A percentile compares a stretch with the other conserved stretches of the same genome.
phyloP scores from a whole-genome alignment of 2,329 filamentous ascomycete genomes.

The Xylariales sp. region DNA sequence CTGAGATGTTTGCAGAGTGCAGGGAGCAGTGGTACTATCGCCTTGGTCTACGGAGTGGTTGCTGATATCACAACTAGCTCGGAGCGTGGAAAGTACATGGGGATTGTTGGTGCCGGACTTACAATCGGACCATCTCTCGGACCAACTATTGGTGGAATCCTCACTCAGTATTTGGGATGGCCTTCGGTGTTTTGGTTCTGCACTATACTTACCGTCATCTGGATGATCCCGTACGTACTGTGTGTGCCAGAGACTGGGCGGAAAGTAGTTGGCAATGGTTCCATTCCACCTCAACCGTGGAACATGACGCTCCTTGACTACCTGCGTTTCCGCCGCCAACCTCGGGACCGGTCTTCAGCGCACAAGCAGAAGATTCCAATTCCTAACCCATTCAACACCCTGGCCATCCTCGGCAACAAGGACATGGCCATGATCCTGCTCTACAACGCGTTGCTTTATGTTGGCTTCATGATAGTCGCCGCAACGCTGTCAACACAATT shows the following conservation, averaged over 20 bases:
- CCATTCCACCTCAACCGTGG: slow-evolving; percentile 50
- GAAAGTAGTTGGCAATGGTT: slow-evolving; percentile 59
- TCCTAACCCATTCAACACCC: slow-evolving; percentile 53
- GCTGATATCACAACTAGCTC: slow-evolving; percentile 65
- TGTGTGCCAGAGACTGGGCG: slow-evolving; percentile 57
- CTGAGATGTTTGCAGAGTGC: slow-evolving; percentile 59
- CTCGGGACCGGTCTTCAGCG: slow-evolving; percentile 28
- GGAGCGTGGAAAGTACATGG: slow-evolving; percentile 71
- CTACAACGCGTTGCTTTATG: slow-evolving; percentile 50
- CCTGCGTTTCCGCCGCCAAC: slow-evolving; percentile 31
- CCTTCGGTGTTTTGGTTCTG: slow-evolving; percentile 67
- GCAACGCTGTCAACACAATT: slow-evolving; percentile 50
- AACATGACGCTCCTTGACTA: slow-evolving; percentile 54
- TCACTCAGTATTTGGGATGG: slow-evolving; percentile 63
- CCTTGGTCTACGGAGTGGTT: slow-evolving; percentile 65
- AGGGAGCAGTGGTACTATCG: slow-evolving; percentile 65
- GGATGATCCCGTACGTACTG: slow-evolving; percentile 49
- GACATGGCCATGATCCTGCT: slow-evolving; percentile 50
- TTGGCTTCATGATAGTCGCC: slow-evolving; percentile 50
- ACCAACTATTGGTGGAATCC: slow-evolving; percentile 59
- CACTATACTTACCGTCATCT: slow-evolving; percentile 46
- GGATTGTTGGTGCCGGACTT: slow-evolving; percentile 55
- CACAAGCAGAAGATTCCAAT: slow-evolving; percentile 40
- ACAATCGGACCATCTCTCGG: slow-evolving; percentile 52
- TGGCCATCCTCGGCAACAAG: slow-evolving; percentile 51